Evolutionary conservation across 1,284 basidiomycete species (phyloP), one percentile per base, ranked within the genome.

Genomic region (Erythrobasidium hasegawianum): DNA sequence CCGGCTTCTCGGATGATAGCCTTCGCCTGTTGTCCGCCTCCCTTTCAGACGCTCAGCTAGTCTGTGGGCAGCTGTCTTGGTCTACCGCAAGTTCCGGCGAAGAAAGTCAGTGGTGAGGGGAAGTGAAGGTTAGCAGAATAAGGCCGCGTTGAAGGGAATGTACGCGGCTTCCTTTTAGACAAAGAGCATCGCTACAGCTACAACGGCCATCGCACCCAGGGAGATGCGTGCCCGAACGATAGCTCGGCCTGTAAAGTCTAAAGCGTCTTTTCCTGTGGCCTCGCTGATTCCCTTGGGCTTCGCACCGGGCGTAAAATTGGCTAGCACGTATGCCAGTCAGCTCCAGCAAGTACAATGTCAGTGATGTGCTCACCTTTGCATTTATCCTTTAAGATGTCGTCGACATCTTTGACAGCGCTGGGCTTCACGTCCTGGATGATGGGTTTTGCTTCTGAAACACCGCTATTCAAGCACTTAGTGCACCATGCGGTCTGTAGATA

Each of bases 371-470:
- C 45, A 57, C 55, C 47, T 26, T 43, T 29, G 47, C 62, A 64
- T 22, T 58, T 57, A 16, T 22, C 13, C 27, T n/a, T n/a, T 5
- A 65, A 22, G 8, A 45, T n/a, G 22, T n/a, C 20, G 47, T 65
- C 33, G 3, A 58, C 13, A 11, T 29, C 38, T n/a, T 38, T 40
- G n/a, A 43, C 55, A 38, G 20, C 2, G n/a, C 24, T 43, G 1
- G 27, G 29, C n/a, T 56, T 22, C 3, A 65, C 62, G 27, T 57
- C 55, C 24, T 58, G 45, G 26, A 65, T 49, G 16, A 65, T 53
- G 13, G 62, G 55, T 29, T 40, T 40, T 27, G 62, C 55, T 22
- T 58, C n/a, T 2, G 54, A 8, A 16, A 26, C 41, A 40, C 45
- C 27, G 10, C 39, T 49, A 20, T 65, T 65, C 13, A 65, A n/a